Evolutionary conservation across 164 flowering plant genomes (phyloP).

Genomic region (Piper betle): DNA sequence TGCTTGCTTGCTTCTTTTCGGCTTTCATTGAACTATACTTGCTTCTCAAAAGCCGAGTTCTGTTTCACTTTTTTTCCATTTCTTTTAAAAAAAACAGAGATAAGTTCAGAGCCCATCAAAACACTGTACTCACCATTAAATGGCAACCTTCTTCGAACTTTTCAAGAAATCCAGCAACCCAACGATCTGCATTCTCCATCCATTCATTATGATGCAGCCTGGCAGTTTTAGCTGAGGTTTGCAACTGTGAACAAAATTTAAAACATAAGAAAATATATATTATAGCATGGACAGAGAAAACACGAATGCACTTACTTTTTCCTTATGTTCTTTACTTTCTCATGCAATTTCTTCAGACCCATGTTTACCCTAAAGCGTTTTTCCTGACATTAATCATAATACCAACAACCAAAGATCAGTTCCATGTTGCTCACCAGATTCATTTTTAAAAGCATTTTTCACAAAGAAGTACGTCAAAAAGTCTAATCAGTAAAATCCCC

Average conservation of each 20-base stretch:
- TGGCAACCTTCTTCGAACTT: constrained; percentile 88
- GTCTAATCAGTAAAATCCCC: not conserved
- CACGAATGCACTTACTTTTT: constrained; percentile 29
- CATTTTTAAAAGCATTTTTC: not conserved
- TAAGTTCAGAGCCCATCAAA: not conserved
- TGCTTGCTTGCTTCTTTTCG: no score
- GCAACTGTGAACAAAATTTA: constrained; percentile 22
- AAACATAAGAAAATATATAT: not conserved
- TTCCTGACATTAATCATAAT: constrained; percentile 36
- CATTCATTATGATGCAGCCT: constrained; percentile 50
- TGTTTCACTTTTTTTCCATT: no score
- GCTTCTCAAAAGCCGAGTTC: no score
- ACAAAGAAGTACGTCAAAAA: no score
- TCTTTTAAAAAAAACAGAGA: no score
- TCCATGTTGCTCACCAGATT: not conserved
- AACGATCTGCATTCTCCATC: constrained; percentile 84
- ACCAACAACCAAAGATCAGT: not conserved
- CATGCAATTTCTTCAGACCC: constrained; percentile 69
- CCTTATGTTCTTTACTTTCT: constrained; percentile 92
- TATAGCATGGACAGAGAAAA: not conserved
- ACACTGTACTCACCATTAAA: constrained; percentile 30
- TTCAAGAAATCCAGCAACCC: constrained; percentile 72
- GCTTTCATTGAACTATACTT: no score
- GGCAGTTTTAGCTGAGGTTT: constrained; percentile 60
- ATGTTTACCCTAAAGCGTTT: constrained; percentile 86